Percentiles rank a stretch among this genome's conserved stretches.
phyloP scores from a whole-genome alignment of 148 eudicot genomes.

The Chenopodium album region DNA sequence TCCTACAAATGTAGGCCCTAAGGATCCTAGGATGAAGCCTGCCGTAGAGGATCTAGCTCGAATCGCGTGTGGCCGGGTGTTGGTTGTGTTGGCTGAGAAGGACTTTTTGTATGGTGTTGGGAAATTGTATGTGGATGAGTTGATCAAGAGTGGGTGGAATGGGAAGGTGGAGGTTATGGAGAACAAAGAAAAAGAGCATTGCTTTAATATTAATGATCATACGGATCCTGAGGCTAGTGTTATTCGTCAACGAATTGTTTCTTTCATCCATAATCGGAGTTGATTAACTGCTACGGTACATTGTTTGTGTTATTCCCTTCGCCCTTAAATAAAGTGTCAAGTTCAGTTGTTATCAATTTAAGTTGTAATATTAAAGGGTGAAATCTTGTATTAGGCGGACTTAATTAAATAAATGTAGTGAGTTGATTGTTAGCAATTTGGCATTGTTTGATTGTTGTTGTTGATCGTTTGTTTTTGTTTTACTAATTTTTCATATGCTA shows the following conservation, averaged over 20 bases:
- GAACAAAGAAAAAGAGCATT: slow-evolving; percentile 35
- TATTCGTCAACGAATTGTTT: slow-evolving; percentile 22
- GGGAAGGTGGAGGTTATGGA: slow-evolving; percentile 35
- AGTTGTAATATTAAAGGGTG: no score
- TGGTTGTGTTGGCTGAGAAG: slow-evolving; percentile 39
- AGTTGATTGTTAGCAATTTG: no score
- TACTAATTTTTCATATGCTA: no score
- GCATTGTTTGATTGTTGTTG: no score
- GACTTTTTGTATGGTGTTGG: slow-evolving; percentile 31
- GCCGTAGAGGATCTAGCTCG: slow-evolving; percentile 25
- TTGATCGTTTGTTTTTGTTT: no score
- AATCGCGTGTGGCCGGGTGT: slow-evolving; percentile 33
- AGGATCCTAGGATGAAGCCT: slow-evolving; percentile 41
- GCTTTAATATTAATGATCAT: slow-evolving; percentile 28
- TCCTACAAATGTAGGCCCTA: slow-evolving; percentile 33
- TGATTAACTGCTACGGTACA: no score
- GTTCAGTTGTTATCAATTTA: no score
- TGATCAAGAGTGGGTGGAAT: slow-evolving; percentile 44
- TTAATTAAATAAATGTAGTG: no score
- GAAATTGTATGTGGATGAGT: slow-evolving; percentile 26
- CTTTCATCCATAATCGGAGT: slow-evolving; percentile 20
- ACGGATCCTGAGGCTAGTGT: slow-evolving; percentile 29
- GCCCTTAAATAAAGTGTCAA: no score
- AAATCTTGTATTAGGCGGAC: no score
- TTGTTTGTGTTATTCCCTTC: no score